Percentiles rank a stretch among this genome's conserved stretches.
These are phyloP conservation scores for Hymenoscyphus infarciens DNA, from an alignment of 2,329 filamentous ascomycete species.

Conservation along the genomic window DNA sequence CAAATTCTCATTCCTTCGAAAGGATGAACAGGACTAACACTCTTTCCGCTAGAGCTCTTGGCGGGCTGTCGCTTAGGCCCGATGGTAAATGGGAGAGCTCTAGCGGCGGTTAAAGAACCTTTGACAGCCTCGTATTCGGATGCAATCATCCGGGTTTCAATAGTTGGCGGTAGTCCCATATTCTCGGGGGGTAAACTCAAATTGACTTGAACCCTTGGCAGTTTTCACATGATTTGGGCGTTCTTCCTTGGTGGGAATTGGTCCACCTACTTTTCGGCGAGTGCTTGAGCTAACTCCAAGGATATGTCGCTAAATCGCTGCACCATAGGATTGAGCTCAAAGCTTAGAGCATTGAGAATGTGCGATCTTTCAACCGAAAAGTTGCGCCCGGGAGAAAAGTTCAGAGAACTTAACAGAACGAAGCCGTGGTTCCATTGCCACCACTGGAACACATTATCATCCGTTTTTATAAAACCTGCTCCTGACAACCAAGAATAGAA, in stretches of 20 bases:
- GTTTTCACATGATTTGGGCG: constrained; percentile 63
- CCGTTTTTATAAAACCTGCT: no score
- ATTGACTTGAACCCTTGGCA: constrained; percentile 64
- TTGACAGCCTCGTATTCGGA: constrained; percentile 63
- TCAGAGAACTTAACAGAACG: constrained; percentile 73
- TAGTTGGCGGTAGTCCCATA: constrained; percentile 52
- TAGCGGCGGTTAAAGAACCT: constrained; percentile 55
- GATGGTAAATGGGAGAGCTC: constrained; percentile 70
- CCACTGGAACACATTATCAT: constrained; percentile 36
- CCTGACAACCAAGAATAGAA: no score
- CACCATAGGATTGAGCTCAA: constrained; percentile 71
- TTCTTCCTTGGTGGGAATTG: constrained; percentile 48
- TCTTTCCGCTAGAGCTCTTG: constrained; percentile 42
- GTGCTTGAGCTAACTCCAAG: constrained; percentile 61
- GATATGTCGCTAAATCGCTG: constrained; percentile 70
- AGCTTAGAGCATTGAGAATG: constrained; percentile 56
- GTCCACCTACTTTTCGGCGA: constrained; percentile 68
- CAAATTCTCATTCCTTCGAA: constrained; percentile 79
- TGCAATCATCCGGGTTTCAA: constrained; percentile 67
- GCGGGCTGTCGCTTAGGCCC: constrained; percentile 64
- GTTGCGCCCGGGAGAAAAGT: constrained; percentile 72
- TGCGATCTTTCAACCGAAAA: constrained; percentile 70
- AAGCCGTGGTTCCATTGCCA: constrained; percentile 67
- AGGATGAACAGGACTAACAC: constrained; percentile 69
- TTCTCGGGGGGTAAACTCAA: constrained; percentile 59